Base-by-base conservation (phyloP, 2,329 filamentous ascomycete genomes). In the Phoma sp. region DNA sequence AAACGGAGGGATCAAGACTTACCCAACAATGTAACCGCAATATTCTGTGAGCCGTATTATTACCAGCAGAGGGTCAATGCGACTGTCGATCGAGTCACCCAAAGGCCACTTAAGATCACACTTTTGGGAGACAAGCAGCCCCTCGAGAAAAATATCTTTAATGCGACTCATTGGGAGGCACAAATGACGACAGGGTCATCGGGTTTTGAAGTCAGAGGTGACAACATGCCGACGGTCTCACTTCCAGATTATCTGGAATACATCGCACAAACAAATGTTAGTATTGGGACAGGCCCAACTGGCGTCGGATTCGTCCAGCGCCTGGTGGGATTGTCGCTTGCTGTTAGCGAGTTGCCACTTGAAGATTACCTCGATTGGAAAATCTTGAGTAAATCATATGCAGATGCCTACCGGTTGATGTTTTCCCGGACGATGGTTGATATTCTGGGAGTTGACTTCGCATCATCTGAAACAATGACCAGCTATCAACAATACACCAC, bases 61-160 rank as follows among this genome's bases (percentile, higher is more conserved):
- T 79, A 76, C 43, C 70, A 75, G n/a, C 80, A 84, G 35, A 12
- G 70, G 0, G 80, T 82, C 0, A 63, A 68, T 0, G 78, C 80
- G 0, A 80, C 74, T 0, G 71, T 85, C 1, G 61, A 70, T 10
- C 29, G 29, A 1, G 0, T 9, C 0, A 62, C 53, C 0, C 49
- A 29, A 21, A n/a, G 1, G 1, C 64, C 64, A 0, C 4, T 49
- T 0, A 43, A 40, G 0, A 57, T 66, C 5, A 51, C 61, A 4
- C 65, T 68, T 0, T 31, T 64, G 1, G 68, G 64, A 0, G 56
- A 64, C 1, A 75, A 70, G 46, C 3, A 35, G 1, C 39, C 60
- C 2, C 40, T 79, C 0, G 47, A 68, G 1, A 24, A 41, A 0
- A 39, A 65, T 1, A 32, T 73, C 0, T 78, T 78, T 53, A 80